phyloP scores from a whole-genome alignment of 352 stramenopile species.

The Globisporangium cederbergense region DNA sequence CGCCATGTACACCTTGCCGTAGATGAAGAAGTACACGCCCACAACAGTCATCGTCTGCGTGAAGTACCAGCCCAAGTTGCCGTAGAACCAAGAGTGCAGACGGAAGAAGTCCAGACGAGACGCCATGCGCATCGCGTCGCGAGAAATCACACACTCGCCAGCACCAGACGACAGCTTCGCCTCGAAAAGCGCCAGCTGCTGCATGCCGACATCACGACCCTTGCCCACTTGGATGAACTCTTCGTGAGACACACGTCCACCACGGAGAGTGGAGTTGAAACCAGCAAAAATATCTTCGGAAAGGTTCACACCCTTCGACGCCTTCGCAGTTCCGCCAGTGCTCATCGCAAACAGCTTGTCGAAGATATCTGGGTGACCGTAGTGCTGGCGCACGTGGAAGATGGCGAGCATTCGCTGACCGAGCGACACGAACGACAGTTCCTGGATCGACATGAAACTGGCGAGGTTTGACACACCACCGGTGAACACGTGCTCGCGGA shows the following conservation, averaged over 20 bases:
- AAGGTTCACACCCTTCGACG: slow-evolving; percentile 80
- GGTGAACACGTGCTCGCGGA: slow-evolving; percentile 85
- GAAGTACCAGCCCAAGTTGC: slow-evolving; percentile 98
- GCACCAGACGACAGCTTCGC: slow-evolving; percentile 96
- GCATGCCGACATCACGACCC: slow-evolving; percentile 98
- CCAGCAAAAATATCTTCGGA: slow-evolving; percentile 89
- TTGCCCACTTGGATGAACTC: slow-evolving; percentile 93
- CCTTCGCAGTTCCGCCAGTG: slow-evolving; percentile 76
- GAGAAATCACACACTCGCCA: slow-evolving; percentile 96
- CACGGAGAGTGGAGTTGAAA: slow-evolving; percentile 82
- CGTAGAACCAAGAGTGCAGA: slow-evolving; percentile 98
- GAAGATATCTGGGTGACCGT: slow-evolving; percentile 88
- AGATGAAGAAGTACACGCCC: slow-evolving; percentile 98
- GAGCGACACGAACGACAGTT: slow-evolving; percentile 80
- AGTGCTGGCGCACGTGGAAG: slow-evolving; percentile 79
- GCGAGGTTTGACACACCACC: slow-evolving; percentile 79
- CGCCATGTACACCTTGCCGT: slow-evolving; percentile 95
- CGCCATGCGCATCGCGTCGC: slow-evolving; percentile 95
- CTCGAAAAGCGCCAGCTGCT: slow-evolving; percentile 98
- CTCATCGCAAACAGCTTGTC: slow-evolving; percentile 84
- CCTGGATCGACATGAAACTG: slow-evolving; percentile 87
- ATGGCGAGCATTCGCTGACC: slow-evolving; percentile 79
- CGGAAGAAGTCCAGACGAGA: slow-evolving; percentile 97
- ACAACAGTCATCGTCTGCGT: slow-evolving; percentile 97
- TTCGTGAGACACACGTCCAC: slow-evolving; percentile 70